Evolutionary conservation across 176 grass and related monocot genomes (phyloP).

Genomic region (Paspalum notatum): DNA sequence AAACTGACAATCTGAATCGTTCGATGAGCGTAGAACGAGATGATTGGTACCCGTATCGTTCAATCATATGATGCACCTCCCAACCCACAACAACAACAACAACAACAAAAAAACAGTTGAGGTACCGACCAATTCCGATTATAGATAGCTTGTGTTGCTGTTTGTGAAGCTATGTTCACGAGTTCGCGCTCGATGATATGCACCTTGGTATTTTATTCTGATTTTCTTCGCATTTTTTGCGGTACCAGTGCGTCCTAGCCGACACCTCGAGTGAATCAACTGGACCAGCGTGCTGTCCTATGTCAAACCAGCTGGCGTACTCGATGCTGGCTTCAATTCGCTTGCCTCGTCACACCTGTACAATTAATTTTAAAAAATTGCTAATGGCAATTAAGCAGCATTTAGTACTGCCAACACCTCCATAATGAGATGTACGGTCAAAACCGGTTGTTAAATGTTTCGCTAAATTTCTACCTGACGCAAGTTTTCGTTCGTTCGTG

Average conservation of each 20-base stretch:
- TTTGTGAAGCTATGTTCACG: background rate
- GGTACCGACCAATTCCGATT: background rate
- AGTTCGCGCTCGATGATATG: background rate
- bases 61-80: background rate
- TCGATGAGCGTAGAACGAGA: too few relatives aligned
- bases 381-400: conserved; percentile 38
- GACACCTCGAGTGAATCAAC: conserved; percentile 40
- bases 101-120: background rate
- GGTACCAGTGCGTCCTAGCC: background rate
- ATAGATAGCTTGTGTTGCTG: background rate
- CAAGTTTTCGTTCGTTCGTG: background rate
- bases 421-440: background rate
- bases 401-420: conserved; percentile 12
- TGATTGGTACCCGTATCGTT: background rate
- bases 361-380: background rate
- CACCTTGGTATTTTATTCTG: background rate
- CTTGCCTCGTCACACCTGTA: conserved; percentile 14
- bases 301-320: conserved; percentile 59
- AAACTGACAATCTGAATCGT: conserved; percentile 10
- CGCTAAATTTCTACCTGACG: background rate
- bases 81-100: background rate
- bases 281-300: conserved; percentile 23
- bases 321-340: conserved; percentile 38
- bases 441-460: background rate
- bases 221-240: background rate